Percentiles rank a stretch among this genome's conserved stretches.
Evolutionary conservation across 495 filamentous ascomycete species (phyloP).

Genomic region (Talaromyces thailandensis): DNA sequence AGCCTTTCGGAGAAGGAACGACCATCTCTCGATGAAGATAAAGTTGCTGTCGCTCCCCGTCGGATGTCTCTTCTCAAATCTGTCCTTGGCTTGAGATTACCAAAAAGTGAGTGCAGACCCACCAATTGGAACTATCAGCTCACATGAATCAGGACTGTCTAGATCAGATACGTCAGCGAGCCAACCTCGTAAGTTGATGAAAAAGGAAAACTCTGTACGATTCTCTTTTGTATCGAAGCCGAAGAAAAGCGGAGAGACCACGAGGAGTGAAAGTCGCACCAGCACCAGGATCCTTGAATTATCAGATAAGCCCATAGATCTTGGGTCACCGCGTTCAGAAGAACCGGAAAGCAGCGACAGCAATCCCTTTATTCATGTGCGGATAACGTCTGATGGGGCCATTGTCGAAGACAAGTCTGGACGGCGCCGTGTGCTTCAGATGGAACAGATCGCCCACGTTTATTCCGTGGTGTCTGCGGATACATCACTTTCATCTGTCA

Average conservation of each 20-base stretch:
- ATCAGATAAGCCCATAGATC: background rate
- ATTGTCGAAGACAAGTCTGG: conserved; percentile 22
- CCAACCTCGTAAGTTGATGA: conserved; percentile 17
- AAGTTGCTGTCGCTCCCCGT: background rate
- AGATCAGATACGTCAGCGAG: conserved; percentile 14
- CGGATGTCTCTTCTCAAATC: conserved; percentile 6
- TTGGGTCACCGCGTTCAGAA: background rate
- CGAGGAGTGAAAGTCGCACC: conserved; percentile 10
- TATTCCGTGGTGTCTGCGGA: conserved; percentile 7
- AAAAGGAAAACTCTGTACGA: conserved; percentile 19
- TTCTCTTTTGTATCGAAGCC: conserved; percentile 20
- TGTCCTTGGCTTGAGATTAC: conserved; percentile 17
- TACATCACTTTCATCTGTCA: conserved; percentile 1
- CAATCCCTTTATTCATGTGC: conserved; percentile 16
- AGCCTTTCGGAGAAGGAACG: background rate
- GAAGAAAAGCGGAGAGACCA: conserved; percentile 11
- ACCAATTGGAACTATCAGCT: background rate
- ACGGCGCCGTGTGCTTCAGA: conserved; percentile 18
- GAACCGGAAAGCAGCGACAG: background rate
- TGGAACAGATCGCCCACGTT: conserved; percentile 20
- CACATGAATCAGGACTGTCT: conserved; percentile 11
- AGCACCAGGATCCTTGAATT: background rate
- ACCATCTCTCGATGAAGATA: background rate
- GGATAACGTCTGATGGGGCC: conserved; percentile 16
- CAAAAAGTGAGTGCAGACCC: conserved; percentile 10